Percentiles rank a stretch among this genome's conserved stretches.
Conservation (phyloP, 2,329 filamentous ascomycete species). For the Exophiala sp. region DNA sequence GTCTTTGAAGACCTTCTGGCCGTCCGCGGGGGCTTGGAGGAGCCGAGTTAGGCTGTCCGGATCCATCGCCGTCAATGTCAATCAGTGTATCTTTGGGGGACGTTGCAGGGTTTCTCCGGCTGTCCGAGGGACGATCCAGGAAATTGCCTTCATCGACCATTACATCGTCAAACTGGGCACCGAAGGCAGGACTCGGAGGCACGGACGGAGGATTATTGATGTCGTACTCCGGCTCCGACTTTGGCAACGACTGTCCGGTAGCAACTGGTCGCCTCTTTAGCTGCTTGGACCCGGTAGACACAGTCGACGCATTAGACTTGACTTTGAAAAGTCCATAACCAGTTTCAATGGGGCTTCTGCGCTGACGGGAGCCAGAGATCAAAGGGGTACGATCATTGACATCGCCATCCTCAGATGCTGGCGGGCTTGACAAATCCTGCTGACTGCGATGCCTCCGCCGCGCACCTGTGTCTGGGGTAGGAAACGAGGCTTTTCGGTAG, state of each 20-base stretch:
- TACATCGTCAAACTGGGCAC: conserved; percentile 48
- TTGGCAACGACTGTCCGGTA: conserved; percentile 20
- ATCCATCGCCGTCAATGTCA: conserved; percentile 38
- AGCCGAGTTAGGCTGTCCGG: conserved; percentile 30
- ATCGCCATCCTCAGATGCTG: conserved; percentile 13
- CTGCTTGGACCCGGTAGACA: conserved; percentile 19
- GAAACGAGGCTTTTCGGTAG: conserved; percentile 9
- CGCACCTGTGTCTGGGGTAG: conserved; percentile 5
- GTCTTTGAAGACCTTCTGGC: conserved; percentile 30
- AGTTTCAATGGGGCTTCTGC: conserved; percentile 17
- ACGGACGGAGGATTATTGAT: conserved; percentile 62
- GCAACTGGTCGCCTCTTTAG: conserved; percentile 15
- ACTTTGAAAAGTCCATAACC: conserved; percentile 25
- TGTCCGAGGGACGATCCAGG: conserved; percentile 34
- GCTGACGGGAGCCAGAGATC: conserved; percentile 36
- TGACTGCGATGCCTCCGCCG: conserved; percentile 17
- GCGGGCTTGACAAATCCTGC: conserved; percentile 8
- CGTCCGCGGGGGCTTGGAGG: conserved; percentile 38
- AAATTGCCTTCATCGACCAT: conserved; percentile 42
- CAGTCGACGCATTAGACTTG: conserved; percentile 23
- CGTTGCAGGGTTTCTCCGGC: conserved; percentile 31
- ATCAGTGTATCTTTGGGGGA: conserved; percentile 40
- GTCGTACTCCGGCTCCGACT: conserved; percentile 45
- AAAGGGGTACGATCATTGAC: conserved; percentile 50
- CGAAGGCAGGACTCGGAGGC: conserved; percentile 52